Evolutionary conservation across 495 filamentous ascomycete species (phyloP), one percentile per base, ranked within the genome.

Genomic region (Cetradonia linearis): DNA sequence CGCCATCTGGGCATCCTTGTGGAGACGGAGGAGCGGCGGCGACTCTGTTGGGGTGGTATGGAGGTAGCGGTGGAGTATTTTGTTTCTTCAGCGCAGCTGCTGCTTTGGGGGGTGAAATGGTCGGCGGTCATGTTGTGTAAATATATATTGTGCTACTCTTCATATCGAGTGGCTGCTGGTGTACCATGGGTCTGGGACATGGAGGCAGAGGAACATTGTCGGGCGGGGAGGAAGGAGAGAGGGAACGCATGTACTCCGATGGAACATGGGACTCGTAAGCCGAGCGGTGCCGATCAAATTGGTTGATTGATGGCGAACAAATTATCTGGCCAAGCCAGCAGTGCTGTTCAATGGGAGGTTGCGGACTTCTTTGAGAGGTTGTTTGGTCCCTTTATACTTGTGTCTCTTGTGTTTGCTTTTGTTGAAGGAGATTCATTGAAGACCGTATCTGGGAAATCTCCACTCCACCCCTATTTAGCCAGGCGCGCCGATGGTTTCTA

Each of bases 1-100:
- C 69, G 61, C 66, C 65, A 63, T 56, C 36, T 56, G 23, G 37
- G 38, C 23, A 18, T 55, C 33, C 37, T 30, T 30, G 14, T 11
- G 37, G 28, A 25, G 30, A 6, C 14, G 4, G 9, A 4, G 38
- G 42, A 46, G 42, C 10, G 25, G 42, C 42, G 42, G 42, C n/a
- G 42, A 14, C 7, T 14, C 5, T 5, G 42, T 5, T 46, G 20
- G 42, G 42, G 20, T 5, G 20, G 42, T n/a, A 25, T 3, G 42
- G 42, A n/a, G 2, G 42, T n/a, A 1, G 42, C 42, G 2, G 42
- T n/a, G 5, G 42, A 46, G 42, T 25, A 46, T 46, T 46, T 46
- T 8, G 42, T 13, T 8, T 8, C n/a, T 5, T 46, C 42, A 20
- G 42, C 42, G 1, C 25, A 23, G 42, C 54, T 38, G 54, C 23